These are phyloP conservation scores for Nemania diffusa DNA, from an alignment of 2,329 filamentous ascomycete species.

Conservation along the genomic window DNA sequence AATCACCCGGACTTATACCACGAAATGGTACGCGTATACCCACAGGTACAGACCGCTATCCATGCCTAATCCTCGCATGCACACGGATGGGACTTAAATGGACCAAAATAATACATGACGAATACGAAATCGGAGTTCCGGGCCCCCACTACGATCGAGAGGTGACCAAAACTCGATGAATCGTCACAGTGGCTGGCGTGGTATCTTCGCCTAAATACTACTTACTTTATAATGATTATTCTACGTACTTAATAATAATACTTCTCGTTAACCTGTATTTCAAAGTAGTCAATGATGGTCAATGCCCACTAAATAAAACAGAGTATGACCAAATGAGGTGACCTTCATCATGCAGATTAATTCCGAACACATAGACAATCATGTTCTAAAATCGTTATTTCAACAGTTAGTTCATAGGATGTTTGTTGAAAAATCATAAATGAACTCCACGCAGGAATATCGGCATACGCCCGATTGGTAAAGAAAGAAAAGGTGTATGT, in stretches of 20 bases:
- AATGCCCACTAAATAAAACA: background rate
- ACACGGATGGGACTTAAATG: background rate
- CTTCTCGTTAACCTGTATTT: background rate
- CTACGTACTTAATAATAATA: background rate
- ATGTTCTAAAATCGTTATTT: no score
- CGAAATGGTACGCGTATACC: constrained; percentile 83
- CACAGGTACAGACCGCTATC: constrained; percentile 82
- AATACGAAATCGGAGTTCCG: background rate
- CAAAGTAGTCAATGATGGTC: background rate
- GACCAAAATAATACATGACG: background rate
- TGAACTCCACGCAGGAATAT: no score
- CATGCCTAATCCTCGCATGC: constrained; percentile 59
- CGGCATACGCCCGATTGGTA: no score
- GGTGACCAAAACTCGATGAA: background rate
- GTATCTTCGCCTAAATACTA: background rate
- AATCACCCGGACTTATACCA: constrained; percentile 86
- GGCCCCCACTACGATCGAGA: background rate
- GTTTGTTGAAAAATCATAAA: no score
- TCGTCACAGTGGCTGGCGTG: background rate
- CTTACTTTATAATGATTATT: background rate
- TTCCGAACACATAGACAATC: no score
- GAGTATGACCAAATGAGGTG: background rate
- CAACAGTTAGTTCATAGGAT: no score
- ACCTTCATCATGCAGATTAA: background rate
- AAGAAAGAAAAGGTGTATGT: no score